Percentiles rank a stretch among this genome's conserved stretches.
phyloP scores from a whole-genome alignment of 768 basidiomycete species.

The Pleurotus pulmonarius region DNA sequence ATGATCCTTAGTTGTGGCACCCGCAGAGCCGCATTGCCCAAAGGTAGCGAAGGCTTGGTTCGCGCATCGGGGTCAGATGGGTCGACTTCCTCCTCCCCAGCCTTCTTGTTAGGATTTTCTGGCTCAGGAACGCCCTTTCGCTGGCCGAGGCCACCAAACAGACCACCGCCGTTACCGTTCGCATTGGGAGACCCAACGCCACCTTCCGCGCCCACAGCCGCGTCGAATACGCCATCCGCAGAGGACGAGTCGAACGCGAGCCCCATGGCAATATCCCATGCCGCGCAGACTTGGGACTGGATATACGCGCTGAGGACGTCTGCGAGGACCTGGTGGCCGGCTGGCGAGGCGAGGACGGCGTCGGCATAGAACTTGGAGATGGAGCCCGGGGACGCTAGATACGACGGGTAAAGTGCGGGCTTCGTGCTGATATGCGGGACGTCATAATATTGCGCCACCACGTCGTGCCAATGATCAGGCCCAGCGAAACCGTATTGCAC shows the following conservation, averaged over 20 bases:
- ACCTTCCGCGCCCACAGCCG: slow-evolving; percentile 14
- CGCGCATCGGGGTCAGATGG: slow-evolving; percentile 16
- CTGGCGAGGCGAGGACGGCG: slow-evolving; percentile 72
- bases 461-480: slow-evolving; percentile 84
- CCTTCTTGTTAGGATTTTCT: slow-evolving; percentile 26
- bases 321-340: slow-evolving; percentile 83
- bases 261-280: slow-evolving; percentile 76
- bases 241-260: slow-evolving; percentile 54
- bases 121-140: slow-evolving; percentile 71
- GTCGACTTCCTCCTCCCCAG: slow-evolving; percentile 23
- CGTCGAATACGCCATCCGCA: slow-evolving; percentile 20
- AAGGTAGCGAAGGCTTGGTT: slow-evolving; percentile 9
- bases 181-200: slow-evolving; percentile 12
- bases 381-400: slow-evolving; percentile 68
- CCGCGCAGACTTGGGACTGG: slow-evolving; percentile 82
- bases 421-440: slow-evolving; percentile 90
- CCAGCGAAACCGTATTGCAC: slow-evolving; percentile 79
- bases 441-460: slow-evolving; percentile 97
- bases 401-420: slow-evolving; percentile 76
- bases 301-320: slow-evolving; percentile 92
- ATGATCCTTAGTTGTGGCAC: slow-evolving; percentile 76
- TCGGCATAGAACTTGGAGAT: slow-evolving; percentile 75
- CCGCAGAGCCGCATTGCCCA: slow-evolving; percentile 29
- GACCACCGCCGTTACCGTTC: slow-evolving; percentile 44
- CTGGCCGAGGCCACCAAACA: slow-evolving; percentile 84